Evolutionary conservation across 371 early-diverging fungal genomes (phyloP).

Genomic region (Lichtheimia corymbifera): DNA sequence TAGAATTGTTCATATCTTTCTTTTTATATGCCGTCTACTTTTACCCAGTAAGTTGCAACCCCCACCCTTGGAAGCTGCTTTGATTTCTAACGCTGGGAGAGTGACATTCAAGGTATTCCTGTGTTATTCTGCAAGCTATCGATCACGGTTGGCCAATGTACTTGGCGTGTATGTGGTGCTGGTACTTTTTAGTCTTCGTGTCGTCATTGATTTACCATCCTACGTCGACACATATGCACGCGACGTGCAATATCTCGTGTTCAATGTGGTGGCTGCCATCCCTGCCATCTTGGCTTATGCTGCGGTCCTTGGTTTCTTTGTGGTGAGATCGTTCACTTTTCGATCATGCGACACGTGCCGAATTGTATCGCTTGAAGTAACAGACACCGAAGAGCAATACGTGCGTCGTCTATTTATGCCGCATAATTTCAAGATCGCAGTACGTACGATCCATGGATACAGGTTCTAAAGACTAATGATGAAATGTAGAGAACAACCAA

Average conservation of each 20-base stretch:
- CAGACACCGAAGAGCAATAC: conserved; percentile 46
- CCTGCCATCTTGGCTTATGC: conserved; percentile 37
- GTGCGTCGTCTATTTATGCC: conserved; percentile 24
- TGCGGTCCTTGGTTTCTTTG: conserved; percentile 30
- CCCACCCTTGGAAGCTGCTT: no score
- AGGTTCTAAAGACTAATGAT: not conserved
- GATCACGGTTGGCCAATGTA: conserved; percentile 41
- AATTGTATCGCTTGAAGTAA: conserved; percentile 30
- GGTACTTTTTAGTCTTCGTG: conserved; percentile 32
- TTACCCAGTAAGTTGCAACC: conserved; percentile 43
- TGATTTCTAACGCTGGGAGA: not conserved
- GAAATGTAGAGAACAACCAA: not conserved
- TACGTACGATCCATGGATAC: not conserved
- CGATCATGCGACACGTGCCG: conserved; percentile 30
- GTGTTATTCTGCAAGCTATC: conserved; percentile 44
- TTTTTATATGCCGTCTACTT: conserved; percentile 54
- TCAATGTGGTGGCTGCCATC: conserved; percentile 30
- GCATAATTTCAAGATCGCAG: conserved; percentile 15
- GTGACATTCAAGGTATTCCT: conserved; percentile 30
- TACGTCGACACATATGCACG: conserved; percentile 43
- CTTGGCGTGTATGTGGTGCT: conserved; percentile 29
- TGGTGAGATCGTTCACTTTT: conserved; percentile 23
- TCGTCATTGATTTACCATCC: conserved; percentile 35
- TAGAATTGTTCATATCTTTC: conserved; percentile 50
- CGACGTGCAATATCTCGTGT: conserved; percentile 28